These are phyloP conservation scores for Aspergillus quadrilineatus DNA, from an alignment of 2,329 filamentous ascomycete genomes.

Conservation along the genomic window DNA sequence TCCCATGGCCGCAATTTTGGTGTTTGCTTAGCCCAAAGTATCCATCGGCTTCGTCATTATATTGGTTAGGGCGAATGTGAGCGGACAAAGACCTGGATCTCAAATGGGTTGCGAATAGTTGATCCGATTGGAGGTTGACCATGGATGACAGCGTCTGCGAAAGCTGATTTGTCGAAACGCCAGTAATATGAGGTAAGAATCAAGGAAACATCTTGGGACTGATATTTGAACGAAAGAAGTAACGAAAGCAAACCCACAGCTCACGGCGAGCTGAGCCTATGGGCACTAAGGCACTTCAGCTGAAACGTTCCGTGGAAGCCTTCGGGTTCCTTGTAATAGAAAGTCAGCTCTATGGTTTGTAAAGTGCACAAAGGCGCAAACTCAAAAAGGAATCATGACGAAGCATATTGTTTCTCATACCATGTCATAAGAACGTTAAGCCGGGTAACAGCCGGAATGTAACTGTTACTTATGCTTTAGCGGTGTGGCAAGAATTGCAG, in stretches of 20 bases:
- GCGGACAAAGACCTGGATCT: neutral
- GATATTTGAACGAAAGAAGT: neutral
- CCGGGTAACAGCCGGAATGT: constrained; percentile 14
- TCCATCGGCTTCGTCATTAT: neutral
- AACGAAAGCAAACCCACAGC: neutral
- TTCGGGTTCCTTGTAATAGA: neutral
- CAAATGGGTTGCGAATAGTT: neutral
- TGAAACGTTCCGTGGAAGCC: constrained; percentile 1
- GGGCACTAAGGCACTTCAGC: constrained; percentile 11
- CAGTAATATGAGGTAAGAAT: constrained; percentile 6
- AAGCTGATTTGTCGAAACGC: constrained; percentile 9
- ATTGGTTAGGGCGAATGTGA: constrained; percentile 1
- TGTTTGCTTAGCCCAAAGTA: constrained; percentile 2
- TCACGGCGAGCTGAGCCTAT: constrained; percentile 6
- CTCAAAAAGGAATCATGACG: neutral
- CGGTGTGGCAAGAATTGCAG: constrained; percentile 41
- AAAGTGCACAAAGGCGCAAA: neutral
- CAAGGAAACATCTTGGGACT: constrained; percentile 5
- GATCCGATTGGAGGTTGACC: constrained; percentile 9
- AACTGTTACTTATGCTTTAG: constrained; percentile 30
- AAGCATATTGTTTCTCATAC: constrained; percentile 9
- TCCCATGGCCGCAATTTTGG: neutral
- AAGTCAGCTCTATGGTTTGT: neutral
- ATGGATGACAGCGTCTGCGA: neutral
- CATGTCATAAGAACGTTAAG: constrained; percentile 7